These are phyloP conservation scores for Ascochyta lentis DNA, from an alignment of 2,329 filamentous ascomycete genomes.

Conservation along the genomic window DNA sequence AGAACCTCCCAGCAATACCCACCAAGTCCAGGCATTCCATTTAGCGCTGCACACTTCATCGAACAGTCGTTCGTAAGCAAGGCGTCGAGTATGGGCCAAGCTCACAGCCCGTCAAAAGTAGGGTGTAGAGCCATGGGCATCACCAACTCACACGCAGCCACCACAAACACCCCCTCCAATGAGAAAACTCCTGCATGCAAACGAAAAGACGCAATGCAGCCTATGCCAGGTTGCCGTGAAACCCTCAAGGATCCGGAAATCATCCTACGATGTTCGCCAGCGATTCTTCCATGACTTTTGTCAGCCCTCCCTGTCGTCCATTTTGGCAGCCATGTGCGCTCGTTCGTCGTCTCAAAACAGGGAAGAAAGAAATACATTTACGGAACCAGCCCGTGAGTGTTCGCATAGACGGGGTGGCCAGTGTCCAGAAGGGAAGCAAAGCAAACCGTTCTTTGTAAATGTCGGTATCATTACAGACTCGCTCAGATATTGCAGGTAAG, in stretches of 20 bases:
- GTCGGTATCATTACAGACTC: conserved; percentile 50
- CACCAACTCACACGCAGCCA: conserved; percentile 29
- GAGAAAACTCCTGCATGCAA: conserved; percentile 48
- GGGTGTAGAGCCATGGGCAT: conserved; percentile 13
- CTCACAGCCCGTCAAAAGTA: conserved; percentile 6
- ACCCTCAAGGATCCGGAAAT: conserved; percentile 28
- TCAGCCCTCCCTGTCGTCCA: conserved; percentile 34
- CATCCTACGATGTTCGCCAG: conserved; percentile 39
- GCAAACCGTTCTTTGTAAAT: conserved; percentile 46
- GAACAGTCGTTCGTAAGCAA: conserved; percentile 7
- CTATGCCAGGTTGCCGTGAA: conserved; percentile 33
- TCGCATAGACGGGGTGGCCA: conserved; percentile 37
- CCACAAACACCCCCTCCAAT: conserved; percentile 36
- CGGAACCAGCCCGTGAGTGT: conserved; percentile 35
- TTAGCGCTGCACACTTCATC: conserved; percentile 7
- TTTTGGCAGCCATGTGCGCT: conserved; percentile 39
- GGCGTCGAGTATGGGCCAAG: conserved; percentile 9
- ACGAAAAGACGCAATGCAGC: conserved; percentile 35
- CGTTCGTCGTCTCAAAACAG: conserved; percentile 35
- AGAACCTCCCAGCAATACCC: conserved; percentile 27
- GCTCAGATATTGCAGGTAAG: conserved; percentile 47
- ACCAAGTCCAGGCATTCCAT: conserved; percentile 27
- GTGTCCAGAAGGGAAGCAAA: conserved; percentile 41
- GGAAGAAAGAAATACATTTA: conserved; percentile 44
- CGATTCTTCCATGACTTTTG: conserved; percentile 41